Evolutionary conservation across 2,329 filamentous ascomycete genomes (phyloP).

Genomic region (Trichoderma breve): DNA sequence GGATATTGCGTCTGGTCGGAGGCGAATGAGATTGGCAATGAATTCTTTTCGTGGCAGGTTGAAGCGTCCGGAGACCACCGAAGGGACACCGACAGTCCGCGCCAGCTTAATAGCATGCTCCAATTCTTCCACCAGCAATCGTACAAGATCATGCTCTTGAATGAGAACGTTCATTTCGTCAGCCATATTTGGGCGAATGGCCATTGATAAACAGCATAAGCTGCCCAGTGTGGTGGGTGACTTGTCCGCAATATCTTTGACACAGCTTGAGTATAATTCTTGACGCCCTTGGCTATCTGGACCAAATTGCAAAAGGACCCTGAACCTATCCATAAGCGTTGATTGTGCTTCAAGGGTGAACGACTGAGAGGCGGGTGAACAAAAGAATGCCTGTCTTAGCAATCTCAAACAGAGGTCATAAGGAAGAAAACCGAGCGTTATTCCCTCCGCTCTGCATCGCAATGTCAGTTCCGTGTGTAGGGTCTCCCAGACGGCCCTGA

Average conservation of each 20-base stretch:
- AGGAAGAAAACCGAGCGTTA: slow-evolving; percentile 40
- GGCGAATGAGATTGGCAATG: slow-evolving; percentile 55
- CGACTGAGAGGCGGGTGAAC: slow-evolving; percentile 51
- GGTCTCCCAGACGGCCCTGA: slow-evolving; percentile 60
- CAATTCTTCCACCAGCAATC: slow-evolving; percentile 63
- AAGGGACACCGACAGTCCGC: slow-evolving; percentile 38
- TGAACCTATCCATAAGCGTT: slow-evolving; percentile 62
- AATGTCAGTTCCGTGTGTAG: slow-evolving; percentile 51
- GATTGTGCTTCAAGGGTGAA: slow-evolving; percentile 61
- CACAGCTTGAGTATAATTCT: slow-evolving; percentile 64
- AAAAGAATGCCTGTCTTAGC: slow-evolving; percentile 67
- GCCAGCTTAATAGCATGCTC: slow-evolving; percentile 48
- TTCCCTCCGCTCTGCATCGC: slow-evolving; percentile 41
- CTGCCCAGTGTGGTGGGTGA: slow-evolving; percentile 69
- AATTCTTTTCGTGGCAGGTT: slow-evolving; percentile 58
- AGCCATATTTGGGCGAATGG: slow-evolving; percentile 46
- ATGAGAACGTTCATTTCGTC: slow-evolving; percentile 58
- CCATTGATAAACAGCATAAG: slow-evolving; percentile 59
- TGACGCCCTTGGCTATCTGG: slow-evolving; percentile 55
- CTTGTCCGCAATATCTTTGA: slow-evolving; percentile 63
- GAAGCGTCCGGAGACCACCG: slow-evolving; percentile 46
- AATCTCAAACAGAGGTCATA: slow-evolving; percentile 61
- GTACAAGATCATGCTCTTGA: slow-evolving; percentile 59
- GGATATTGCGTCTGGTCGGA: slow-evolving; percentile 62
- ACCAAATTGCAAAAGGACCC: slow-evolving; percentile 56